phyloP scores from a whole-genome alignment of 176 grass and related monocot species.

The Oryza brachyantha region DNA sequence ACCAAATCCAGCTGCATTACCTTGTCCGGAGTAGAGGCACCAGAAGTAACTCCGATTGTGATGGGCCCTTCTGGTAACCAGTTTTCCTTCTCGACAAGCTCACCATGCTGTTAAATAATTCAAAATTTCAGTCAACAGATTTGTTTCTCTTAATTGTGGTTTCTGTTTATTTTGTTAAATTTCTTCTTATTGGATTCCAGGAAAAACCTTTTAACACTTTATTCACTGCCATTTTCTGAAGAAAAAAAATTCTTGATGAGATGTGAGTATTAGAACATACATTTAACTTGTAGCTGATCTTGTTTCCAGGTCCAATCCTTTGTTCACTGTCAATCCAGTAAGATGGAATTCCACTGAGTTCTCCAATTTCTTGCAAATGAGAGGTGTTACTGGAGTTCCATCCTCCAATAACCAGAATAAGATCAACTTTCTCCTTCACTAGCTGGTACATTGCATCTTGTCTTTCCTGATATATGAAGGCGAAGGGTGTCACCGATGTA shows the following conservation, averaged over 20 bases:
- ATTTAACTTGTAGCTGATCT: conserved; percentile 88
- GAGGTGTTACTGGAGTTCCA: conserved; percentile 99
- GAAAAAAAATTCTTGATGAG: background rate
- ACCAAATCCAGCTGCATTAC: conserved; percentile 22
- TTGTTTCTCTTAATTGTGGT: background rate
- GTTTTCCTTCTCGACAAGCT: conserved; percentile 86
- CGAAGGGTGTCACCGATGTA: background rate
- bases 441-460: conserved; percentile 94
- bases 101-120: conserved; percentile 68
- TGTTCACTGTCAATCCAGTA: conserved; percentile 95
- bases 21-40: conserved; percentile 97
- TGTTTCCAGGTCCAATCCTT: conserved; percentile 96
- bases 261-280: conserved; percentile 46
- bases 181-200: background rate
- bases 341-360: conserved; percentile 76
- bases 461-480: conserved; percentile 68
- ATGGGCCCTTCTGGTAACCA: conserved; percentile 79
- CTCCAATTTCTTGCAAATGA: conserved; percentile 97
- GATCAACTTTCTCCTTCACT: conserved; percentile 94
- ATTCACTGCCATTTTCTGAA: background rate
- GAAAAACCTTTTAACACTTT: background rate
- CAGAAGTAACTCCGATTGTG: conserved; percentile 84
- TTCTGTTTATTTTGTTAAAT: background rate
- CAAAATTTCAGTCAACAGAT: conserved; percentile 18
- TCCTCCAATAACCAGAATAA: conserved; percentile 93